Percentiles rank a stretch among this genome's conserved stretches.
Evolutionary conservation across 2,329 filamentous ascomycete species (phyloP).

Genomic region (Colletotrichum echinochloae): DNA sequence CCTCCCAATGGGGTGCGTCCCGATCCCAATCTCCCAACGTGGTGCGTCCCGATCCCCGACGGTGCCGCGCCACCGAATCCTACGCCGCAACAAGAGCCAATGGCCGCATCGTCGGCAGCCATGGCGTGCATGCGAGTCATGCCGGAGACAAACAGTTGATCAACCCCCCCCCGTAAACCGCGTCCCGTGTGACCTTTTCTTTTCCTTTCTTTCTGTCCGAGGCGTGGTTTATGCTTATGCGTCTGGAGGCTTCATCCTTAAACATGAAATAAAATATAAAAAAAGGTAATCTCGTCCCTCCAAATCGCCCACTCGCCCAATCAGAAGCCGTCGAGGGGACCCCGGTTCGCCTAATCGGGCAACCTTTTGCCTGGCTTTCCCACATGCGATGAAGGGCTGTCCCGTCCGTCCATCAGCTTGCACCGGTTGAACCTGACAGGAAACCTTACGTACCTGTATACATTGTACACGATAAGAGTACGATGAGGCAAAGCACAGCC

Average conservation of each 20-base stretch:
- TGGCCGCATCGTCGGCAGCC: background rate
- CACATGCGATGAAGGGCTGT: background rate
- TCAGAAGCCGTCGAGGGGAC: background rate
- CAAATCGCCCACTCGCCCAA: background rate
- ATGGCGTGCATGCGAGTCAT: conserved; percentile 17
- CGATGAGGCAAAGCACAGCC: too few species aligned
- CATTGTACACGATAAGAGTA: too few species aligned
- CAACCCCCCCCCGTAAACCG: too few species aligned
- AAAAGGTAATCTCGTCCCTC: too few species aligned
- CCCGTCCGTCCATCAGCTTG: background rate
- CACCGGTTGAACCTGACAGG: too few species aligned
- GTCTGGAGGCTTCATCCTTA: conserved; percentile 2
- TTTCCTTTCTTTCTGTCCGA: background rate
- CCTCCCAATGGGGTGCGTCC: too few species aligned
- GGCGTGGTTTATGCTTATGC: conserved; percentile 21
- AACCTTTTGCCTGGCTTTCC: background rate
- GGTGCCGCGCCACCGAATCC: conserved; percentile 21
- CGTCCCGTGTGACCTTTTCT: too few species aligned
- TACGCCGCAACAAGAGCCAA: conserved; percentile 18
- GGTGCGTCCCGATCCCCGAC: background rate
- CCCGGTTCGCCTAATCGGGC: conserved; percentile 26
- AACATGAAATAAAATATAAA: too few species aligned
- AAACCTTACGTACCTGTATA: too few species aligned
- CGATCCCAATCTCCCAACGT: too few species aligned
- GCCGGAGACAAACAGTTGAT: conserved; percentile 23